These are phyloP conservation scores for Lichtheimia hyalospora DNA, from an alignment of 371 early-diverging fungal species.

Conservation along the genomic window DNA sequence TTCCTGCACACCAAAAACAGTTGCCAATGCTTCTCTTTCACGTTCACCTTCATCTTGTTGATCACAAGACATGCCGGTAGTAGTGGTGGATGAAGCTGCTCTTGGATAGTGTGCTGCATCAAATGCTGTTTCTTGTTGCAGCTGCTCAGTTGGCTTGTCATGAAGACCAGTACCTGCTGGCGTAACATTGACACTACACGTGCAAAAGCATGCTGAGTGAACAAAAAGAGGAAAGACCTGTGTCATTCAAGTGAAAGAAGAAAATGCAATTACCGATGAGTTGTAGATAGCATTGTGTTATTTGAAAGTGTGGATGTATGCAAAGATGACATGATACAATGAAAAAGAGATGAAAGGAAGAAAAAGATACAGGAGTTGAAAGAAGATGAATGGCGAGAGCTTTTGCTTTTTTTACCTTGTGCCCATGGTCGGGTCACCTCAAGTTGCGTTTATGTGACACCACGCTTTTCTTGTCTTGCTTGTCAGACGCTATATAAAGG, in stretches of 20 bases:
- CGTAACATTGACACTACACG: too few species aligned
- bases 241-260: too few species aligned
- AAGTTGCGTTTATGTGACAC: slow-evolving; percentile 1
- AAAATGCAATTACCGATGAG: too few species aligned
- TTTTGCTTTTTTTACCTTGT: not conserved
- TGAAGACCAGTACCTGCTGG: too few species aligned
- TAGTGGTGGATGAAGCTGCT: not conserved
- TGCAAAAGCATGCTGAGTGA: too few species aligned
- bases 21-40: slow-evolving; percentile 47
- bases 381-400: slow-evolving; percentile 2
- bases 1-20: slow-evolving; percentile 49
- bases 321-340: too few species aligned
- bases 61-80: not conserved
- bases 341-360: too few species aligned
- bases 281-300: too few species aligned
- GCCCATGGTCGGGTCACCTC: not conserved
- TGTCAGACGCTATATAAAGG: slow-evolving; percentile 1
- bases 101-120: not conserved
- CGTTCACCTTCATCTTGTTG: slow-evolving; percentile 23
- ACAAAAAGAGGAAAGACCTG: too few species aligned
- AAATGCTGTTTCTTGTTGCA: slow-evolving; percentile 8
- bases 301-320: too few species aligned
- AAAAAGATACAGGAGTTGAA: not conserved
- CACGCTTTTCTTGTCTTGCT: not conserved
- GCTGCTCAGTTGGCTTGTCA: too few species aligned